A percentile compares a stretch with the other conserved stretches of the same genome.
phyloP scores from a whole-genome alignment of 1,284 basidiomycete species.

The Boletus smithii region DNA sequence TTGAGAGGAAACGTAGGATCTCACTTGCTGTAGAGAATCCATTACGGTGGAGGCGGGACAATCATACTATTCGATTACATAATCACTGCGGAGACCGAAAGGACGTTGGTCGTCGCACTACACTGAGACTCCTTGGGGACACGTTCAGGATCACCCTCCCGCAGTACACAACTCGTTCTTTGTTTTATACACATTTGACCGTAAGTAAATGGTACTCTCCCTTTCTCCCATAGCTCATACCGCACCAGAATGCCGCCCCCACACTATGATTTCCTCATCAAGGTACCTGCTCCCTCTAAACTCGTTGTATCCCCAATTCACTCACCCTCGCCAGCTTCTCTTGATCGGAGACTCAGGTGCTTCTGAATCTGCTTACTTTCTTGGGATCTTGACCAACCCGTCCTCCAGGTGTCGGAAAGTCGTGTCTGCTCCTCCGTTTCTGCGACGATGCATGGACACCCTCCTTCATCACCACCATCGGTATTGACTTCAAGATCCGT shows the following conservation, averaged over 20 bases:
- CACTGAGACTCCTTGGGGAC: too few species aligned
- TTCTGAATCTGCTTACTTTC: neutral
- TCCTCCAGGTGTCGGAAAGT: conserved; percentile 89
- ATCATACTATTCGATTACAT: conserved; percentile 20
- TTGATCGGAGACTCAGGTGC: conserved; percentile 95
- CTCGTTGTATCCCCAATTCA: conserved; percentile 1
- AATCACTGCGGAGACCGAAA: conserved; percentile 28
- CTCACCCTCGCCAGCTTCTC: conserved; percentile 59
- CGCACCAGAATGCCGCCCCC: conserved; percentile 66
- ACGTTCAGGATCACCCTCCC: too few species aligned
- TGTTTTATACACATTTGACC: conserved; percentile 1
- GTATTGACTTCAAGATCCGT: conserved; percentile 94
- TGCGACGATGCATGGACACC: conserved; percentile 99
- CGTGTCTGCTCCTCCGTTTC: conserved; percentile 96
- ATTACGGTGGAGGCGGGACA: too few species aligned
- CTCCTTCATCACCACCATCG: conserved; percentile 99
- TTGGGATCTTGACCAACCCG: neutral
- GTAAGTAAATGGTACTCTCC: neutral
- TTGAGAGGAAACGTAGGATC: too few species aligned
- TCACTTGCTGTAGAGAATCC: too few species aligned
- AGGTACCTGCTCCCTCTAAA: conserved; percentile 45
- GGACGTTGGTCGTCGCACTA: too few species aligned
- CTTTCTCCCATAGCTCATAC: neutral
- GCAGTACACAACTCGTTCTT: neutral
- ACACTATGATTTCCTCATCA: conserved; percentile 92